Evolutionary conservation across 768 basidiomycete genomes (phyloP).

Genomic region (Kwoniella sp.): DNA sequence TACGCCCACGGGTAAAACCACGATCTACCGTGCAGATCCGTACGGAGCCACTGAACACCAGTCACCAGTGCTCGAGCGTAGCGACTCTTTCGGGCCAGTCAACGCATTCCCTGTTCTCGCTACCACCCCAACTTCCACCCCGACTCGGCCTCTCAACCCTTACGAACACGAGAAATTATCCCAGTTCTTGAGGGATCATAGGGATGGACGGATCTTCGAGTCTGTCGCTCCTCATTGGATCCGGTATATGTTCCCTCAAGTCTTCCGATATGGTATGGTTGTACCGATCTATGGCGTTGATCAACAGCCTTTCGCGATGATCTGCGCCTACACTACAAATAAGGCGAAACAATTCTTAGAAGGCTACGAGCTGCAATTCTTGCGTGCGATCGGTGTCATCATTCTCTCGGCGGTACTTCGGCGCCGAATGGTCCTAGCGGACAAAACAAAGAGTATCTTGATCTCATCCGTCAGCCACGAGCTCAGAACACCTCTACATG

Average conservation of each 20-base stretch:
- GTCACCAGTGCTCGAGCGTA: constrained; percentile 43
- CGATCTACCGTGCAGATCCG: constrained; percentile 55
- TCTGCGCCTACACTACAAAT: constrained; percentile 83
- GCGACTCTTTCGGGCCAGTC: constrained; percentile 49
- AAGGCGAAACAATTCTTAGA: constrained; percentile 71
- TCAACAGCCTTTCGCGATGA: constrained; percentile 83
- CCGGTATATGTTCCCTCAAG: constrained; percentile 74
- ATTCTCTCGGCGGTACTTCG: constrained; percentile 91
- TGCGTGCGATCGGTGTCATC: constrained; percentile 90
- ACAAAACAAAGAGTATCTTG: constrained; percentile 71
- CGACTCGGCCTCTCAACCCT: constrained; percentile 61
- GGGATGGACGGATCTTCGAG: constrained; percentile 85
- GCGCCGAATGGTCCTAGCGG: constrained; percentile 87
- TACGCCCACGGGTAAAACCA: constrained; percentile 50
- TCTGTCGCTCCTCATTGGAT: constrained; percentile 81
- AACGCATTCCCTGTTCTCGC: constrained; percentile 54
- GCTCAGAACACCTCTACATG: constrained; percentile 76
- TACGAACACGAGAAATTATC: constrained; percentile 76
- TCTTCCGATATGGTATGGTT: constrained; percentile 83
- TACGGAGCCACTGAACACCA: constrained; percentile 36
- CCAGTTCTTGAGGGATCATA: constrained; percentile 74
- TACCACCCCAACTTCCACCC: constrained; percentile 20
- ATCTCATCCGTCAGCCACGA: constrained; percentile 49
- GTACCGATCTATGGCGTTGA: constrained; percentile 93
- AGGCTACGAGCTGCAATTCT: constrained; percentile 71